Evolutionary conservation across 2,329 filamentous ascomycete genomes (phyloP), one percentile per base, ranked within the genome.

Genomic region (Neonectria faginata): DNA sequence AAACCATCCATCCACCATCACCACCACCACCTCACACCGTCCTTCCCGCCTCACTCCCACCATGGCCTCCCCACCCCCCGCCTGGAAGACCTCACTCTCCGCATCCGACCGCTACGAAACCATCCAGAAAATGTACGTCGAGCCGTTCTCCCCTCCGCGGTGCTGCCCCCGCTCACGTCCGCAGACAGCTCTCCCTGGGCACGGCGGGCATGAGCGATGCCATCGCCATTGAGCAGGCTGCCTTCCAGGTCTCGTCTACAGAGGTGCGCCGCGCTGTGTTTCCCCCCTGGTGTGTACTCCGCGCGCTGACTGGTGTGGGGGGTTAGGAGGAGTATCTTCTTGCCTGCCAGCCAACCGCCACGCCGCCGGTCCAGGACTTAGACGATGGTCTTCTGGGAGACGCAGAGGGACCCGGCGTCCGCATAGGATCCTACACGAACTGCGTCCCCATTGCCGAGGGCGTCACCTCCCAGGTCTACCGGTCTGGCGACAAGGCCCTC

Each of bases 391-490:
- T 12, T 25, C 1, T 22, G 3, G 54, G 58, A 5, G 54, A 48
- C 42, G 25, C 48, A 2, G 63, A 51, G 20, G 73, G 70, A 8
- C 41, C 64, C 2, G 83, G 82, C 10, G 76, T 84, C 45, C 76
- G 77, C 33, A 89, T 91, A 62, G 88, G 88, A 9, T 29, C 76
- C 5, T 89, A 89, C 68, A 48, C 67, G 18, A 78, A 83, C 64
- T 91, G 89, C 74, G 78, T 80, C 27, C 84, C 84, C 68, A 74
- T 90, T n/a, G 83, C 83, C 50, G 82, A 83, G 67, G 96, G 96
- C 20, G 83, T 95, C 12, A 96, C 93, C 66, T 96, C 95, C 18
- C 88, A 90, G 60, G 89, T 99, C 55, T 98, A 94, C 81, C 90
- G 90, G 71, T 89, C 89, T 44, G 80, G 77, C 22, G 72, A 80